Base-by-base conservation (phyloP, 78 protist species). In the Tieghemostelium lacteum region DNA sequence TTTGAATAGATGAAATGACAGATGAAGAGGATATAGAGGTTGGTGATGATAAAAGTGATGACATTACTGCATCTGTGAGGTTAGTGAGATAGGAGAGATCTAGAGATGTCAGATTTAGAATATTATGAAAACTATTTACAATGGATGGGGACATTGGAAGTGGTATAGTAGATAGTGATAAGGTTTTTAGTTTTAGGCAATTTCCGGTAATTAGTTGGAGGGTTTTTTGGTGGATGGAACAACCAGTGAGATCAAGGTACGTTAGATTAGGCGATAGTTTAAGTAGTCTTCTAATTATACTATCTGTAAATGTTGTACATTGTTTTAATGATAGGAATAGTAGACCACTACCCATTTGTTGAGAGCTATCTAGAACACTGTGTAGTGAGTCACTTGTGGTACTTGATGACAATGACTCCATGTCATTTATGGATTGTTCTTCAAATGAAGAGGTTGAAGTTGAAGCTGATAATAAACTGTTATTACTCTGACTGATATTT, bases 211-310 rank as follows among this genome's bases (percentile, higher is more conserved):
- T 69, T 16, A 45, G 17, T 19, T 20, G 36, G 3, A 83, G 45
- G n/a, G 89, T 54, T 42, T 83, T 83, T 2, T n/a, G 54, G 0
- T 36, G 7, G 1, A 83, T n/a, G 55, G 66, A 55, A 36, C 80
- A 73, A 16, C 78, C 89, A 40, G 89, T 31, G 5, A 69, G n/a
- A 57, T 83, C 89, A 19, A 83, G 50, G 16, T 66, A 69, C 5
- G 75, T 42, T 2, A 83, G 39, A 40, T 50, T 52, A 36, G 89
- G 77, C n/a, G 89, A 83, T 29, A 55, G 16, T 31, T 62, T 49
- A 2, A 83, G 14, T 2, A 83, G 26, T n/a, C 40, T 50, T 36
- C 77, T 57, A 10, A 83, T 58, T 0, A 83, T 19, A n/a, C 19
- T 2, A 31, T 83, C 89, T 0, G 70, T 36, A 31, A 83, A 57